Evolutionary conservation across 1,284 basidiomycete species (phyloP).

Genomic region (Papiliotrema terrestris): DNA sequence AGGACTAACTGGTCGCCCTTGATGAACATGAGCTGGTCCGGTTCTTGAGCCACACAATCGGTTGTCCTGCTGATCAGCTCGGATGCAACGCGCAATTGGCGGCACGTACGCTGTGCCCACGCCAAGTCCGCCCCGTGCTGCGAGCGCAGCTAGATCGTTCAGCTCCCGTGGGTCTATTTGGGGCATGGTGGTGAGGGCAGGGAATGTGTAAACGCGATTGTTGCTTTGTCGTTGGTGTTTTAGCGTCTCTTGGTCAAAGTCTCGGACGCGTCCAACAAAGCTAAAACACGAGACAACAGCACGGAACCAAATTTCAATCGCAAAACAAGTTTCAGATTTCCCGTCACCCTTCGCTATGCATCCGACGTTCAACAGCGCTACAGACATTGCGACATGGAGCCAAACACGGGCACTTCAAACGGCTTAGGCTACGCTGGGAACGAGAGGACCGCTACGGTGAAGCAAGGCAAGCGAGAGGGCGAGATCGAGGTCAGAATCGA

Average conservation of each 20-base stretch:
- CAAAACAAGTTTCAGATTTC: background rate
- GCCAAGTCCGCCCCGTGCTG: constrained; percentile 38
- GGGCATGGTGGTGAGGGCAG: constrained; percentile 11
- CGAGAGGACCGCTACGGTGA: background rate
- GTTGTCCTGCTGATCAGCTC: constrained; percentile 17
- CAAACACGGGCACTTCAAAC: constrained; percentile 10
- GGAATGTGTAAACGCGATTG: background rate
- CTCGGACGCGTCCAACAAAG: background rate
- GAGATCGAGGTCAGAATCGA: constrained; percentile 41
- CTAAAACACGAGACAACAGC: background rate
- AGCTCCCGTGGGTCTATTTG: constrained; percentile 37
- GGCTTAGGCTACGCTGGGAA: constrained; percentile 22
- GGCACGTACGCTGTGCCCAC: constrained; percentile 38
- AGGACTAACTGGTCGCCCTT: constrained; percentile 77
- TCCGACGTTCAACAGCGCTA: background rate
- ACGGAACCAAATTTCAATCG: constrained; percentile 3
- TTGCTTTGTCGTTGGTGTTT: background rate
- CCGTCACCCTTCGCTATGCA: background rate
- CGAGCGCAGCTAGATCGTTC: constrained; percentile 35
- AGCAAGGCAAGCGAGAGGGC: constrained; percentile 9
- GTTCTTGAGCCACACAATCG: constrained; percentile 72
- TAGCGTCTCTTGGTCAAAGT: background rate
- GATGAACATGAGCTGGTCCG: constrained; percentile 83
- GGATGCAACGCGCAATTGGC: background rate
- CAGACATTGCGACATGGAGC: background rate